These are phyloP conservation scores for Colletotrichum endophyticum DNA, from an alignment of 2,329 filamentous ascomycete genomes.

Conservation along the genomic window DNA sequence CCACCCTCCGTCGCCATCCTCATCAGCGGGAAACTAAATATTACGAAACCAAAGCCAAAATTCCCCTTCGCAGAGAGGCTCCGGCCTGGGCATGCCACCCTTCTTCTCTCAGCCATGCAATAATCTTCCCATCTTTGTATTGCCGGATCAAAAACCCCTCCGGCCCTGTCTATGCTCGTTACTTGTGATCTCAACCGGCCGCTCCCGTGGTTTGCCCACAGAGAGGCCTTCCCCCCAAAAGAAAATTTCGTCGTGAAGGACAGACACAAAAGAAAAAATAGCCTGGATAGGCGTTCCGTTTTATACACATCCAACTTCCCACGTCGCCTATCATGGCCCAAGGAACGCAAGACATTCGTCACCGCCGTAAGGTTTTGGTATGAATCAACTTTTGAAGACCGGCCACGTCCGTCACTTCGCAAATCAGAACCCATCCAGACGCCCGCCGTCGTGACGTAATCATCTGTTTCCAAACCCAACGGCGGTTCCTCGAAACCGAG, in stretches of 20 bases:
- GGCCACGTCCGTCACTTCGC: not conserved
- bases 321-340: not conserved
- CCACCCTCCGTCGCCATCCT: not conserved
- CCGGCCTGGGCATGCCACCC: conserved; percentile 3
- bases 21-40: conserved; percentile 18
- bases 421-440: not conserved
- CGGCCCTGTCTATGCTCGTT: conserved; percentile 24
- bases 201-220: not conserved
- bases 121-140: conserved; percentile 22
- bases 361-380: not conserved
- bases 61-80: conserved; percentile 4
- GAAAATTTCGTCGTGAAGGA: conserved; percentile 13
- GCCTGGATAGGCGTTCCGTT: conserved; percentile 3
- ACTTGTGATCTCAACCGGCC: conserved; percentile 10
- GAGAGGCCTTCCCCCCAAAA: not conserved
- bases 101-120: conserved; percentile 9
- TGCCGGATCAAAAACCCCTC: conserved; percentile 16
- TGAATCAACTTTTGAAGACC: not conserved
- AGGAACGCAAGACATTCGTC: not conserved
- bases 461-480: conserved; percentile 8
- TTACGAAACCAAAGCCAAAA: conserved; percentile 15
- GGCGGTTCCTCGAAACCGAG: not conserved
- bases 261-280: conserved; percentile 15
- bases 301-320: conserved; percentile 21
- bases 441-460: not conserved